These are phyloP conservation scores for Rhizopogon sp. DNA, from an alignment of 768 basidiomycete genomes.

Conservation along the genomic window DNA sequence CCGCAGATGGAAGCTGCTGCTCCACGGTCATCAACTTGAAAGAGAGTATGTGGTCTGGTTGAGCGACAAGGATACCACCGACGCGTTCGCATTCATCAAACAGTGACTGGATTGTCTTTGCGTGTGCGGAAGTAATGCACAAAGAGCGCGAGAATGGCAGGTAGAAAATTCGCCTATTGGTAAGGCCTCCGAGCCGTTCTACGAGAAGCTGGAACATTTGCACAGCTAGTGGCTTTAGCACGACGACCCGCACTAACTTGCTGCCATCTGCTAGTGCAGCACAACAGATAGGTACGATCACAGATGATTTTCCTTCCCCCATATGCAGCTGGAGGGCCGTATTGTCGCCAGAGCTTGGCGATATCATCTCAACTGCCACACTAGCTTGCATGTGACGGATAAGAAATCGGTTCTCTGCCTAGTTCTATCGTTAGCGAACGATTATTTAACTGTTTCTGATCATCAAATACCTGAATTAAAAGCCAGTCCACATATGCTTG, in stretches of 20 bases:
- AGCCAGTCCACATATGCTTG: conserved; percentile 14
- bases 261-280: no score
- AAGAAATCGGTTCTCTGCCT: no score
- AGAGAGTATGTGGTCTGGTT: conserved; percentile 31
- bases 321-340: no score
- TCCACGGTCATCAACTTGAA: conserved; percentile 34
- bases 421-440: no score
- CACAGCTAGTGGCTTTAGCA: conserved; percentile 23
- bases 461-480: conserved; percentile 12
- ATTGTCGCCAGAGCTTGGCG: no score
- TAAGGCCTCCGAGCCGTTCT: conserved; percentile 24
- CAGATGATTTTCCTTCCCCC: no score
- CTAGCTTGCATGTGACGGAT: no score
- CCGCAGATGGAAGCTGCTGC: conserved; percentile 4
- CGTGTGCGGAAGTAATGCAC: conserved; percentile 15
- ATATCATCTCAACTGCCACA: no score
- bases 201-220: conserved; percentile 30
- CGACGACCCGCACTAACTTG: background rate
- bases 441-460: background rate
- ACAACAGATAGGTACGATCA: no score
- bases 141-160: conserved; percentile 27
- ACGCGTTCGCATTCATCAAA: conserved; percentile 26
- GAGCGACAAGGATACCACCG: conserved; percentile 38
- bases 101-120: conserved; percentile 1
- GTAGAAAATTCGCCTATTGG: conserved; percentile 27